Evolutionary conservation across 1,284 basidiomycete genomes (phyloP), one percentile per base, ranked within the genome.

Genomic region (Malassezia restricta): DNA sequence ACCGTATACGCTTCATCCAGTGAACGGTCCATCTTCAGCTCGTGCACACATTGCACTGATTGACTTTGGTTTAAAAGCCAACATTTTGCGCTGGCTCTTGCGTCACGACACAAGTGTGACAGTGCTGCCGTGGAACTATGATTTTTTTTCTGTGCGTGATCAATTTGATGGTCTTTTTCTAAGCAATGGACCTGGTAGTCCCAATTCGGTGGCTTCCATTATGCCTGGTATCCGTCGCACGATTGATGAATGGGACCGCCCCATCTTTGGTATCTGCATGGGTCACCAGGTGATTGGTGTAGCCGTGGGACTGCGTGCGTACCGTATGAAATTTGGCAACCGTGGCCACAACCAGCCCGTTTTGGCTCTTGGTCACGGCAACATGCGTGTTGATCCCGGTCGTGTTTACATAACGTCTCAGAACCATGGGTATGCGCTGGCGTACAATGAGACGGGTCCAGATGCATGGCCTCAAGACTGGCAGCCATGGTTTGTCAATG

Each of bases 281-380:
- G 94, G 65, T 33, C 61, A 68, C 59, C 68, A 70, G 47, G 81
- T 98, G 64, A 87, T 98, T 64, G 92, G 94, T 44, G 85, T 98
- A 77, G 92, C 92, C 14, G 91, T 90, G 17, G 94, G 94, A 40
- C 76, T 96, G 57, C 89, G 95, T 67, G 88, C 91, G 6, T 96
- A 96, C 75, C 81, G 90, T 31, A 94, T 94, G 89, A 87, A 83
- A 17, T 96, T 96, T 70, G 91, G 92, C 28, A 96, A 98, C 75
- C 85, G 92, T 66, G 92, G 92, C n/a, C 94, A 98, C 76, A 98
- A 98, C 74, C 92, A 98, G 75, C 92, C 92, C 38, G 92, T 98
- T 14, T 80, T 98, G 32, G 92, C 92, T 24, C 79, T 96, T 49
- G 87, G 88, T 32, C 84, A 82, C 35, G 82, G 86, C 7, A 89